These are phyloP conservation scores for Coffea humblotiana DNA, from an alignment of 305 asterid genomes.

Conservation along the genomic window DNA sequence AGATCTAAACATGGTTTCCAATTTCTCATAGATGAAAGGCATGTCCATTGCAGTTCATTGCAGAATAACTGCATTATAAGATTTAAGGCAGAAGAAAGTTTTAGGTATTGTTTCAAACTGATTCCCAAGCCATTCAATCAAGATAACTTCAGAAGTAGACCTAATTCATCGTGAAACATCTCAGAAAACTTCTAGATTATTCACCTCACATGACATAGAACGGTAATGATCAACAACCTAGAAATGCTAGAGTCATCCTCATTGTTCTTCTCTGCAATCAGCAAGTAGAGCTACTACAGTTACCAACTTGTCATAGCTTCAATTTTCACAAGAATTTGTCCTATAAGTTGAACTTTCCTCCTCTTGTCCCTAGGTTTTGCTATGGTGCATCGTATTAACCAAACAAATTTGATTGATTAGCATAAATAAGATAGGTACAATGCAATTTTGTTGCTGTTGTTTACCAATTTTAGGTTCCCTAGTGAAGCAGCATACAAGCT, in stretches of 20 bases:
- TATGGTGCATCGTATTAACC: too few species aligned
- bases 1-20: too few species aligned
- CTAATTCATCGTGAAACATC: not conserved
- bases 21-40: too few species aligned
- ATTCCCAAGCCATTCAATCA: not conserved
- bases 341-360: not conserved
- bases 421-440: conserved; percentile 6
- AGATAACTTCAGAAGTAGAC: not conserved
- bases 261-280: not conserved
- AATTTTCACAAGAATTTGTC: not conserved
- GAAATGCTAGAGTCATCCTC: not conserved
- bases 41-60: too few species aligned
- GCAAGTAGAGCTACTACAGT: not conserved
- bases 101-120: too few species aligned
- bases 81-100: too few species aligned
- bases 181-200: not conserved
- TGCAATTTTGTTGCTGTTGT: not conserved
- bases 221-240: not conserved
- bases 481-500: not conserved
- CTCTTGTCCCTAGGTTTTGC: too few species aligned
- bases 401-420: too few species aligned
- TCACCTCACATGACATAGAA: not conserved
- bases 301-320: not conserved
- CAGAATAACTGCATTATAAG: too few species aligned
- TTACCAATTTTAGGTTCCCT: not conserved